Conservation (phyloP, 345 rosid genomes). For the Litchi chinensis region DNA sequence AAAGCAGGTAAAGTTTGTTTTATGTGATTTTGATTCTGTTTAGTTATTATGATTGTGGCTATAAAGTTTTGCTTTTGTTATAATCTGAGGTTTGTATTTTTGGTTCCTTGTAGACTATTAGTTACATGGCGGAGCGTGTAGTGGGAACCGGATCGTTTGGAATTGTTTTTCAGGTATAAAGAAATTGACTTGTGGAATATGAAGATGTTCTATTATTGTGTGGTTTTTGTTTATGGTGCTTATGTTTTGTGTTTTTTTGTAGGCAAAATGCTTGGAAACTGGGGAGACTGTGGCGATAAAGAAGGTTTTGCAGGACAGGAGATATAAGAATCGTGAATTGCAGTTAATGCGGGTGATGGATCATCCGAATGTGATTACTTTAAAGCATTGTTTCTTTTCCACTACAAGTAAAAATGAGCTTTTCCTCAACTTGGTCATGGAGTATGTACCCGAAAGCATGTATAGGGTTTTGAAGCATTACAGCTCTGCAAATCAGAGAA, state of each 20-base stretch:
- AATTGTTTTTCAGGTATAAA: conserved; percentile 71
- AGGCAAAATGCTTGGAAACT: conserved; percentile 87
- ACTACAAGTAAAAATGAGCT: conserved; percentile 82
- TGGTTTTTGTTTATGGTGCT: not conserved
- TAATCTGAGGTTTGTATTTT: not conserved
- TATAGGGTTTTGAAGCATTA: conserved; percentile 82
- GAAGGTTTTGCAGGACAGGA: conserved; percentile 78
- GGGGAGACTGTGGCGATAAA: conserved; percentile 89
- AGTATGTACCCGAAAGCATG: conserved; percentile 90
- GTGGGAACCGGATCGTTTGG: conserved; percentile 91
- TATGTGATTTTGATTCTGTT: not conserved
- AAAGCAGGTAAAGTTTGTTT: conserved; percentile 50
- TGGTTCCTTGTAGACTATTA: conserved; percentile 61
- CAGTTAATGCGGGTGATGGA: conserved; percentile 84
- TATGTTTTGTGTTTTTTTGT: conserved; percentile 4
- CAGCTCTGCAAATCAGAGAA: conserved; percentile 70
- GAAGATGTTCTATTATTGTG: not conserved
- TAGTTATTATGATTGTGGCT: no score
- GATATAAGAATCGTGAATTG: conserved; percentile 88
- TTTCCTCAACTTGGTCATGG: conserved; percentile 88
- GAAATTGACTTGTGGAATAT: not conserved
- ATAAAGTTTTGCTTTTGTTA: not conserved
- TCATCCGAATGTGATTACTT: conserved; percentile 80
- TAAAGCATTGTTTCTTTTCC: conserved; percentile 92
- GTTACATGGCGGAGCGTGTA: conserved; percentile 93